Evolutionary conservation across 371 early-diverging fungal species (phyloP).

Genomic region (Capillidium heterosporum): DNA sequence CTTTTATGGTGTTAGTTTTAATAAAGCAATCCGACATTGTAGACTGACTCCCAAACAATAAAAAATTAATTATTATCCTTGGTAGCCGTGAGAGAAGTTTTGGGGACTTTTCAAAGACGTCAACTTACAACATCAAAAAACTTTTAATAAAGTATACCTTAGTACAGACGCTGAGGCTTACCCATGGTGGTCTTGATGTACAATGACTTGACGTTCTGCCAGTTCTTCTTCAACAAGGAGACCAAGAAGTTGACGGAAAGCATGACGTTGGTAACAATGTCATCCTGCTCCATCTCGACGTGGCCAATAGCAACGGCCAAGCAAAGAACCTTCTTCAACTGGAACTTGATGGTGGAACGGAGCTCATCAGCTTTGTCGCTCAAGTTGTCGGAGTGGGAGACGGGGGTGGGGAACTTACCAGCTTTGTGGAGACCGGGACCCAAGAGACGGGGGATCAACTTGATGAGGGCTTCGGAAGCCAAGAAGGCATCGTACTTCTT

Average conservation of each 20-base stretch:
- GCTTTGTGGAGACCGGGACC: constrained; percentile 93
- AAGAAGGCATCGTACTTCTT: constrained; percentile 93
- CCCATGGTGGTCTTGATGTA: constrained; percentile 98
- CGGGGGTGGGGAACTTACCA: constrained; percentile 97
- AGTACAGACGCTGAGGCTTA: constrained; percentile 74
- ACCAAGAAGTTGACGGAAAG: constrained; percentile 95
- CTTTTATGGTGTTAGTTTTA: too few relatives aligned
- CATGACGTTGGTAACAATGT: constrained; percentile 94
- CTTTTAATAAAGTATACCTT: too few relatives aligned
- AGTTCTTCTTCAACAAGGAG: constrained; percentile 96
- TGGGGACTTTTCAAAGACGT: too few relatives aligned
- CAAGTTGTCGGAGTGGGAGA: constrained; percentile 82
- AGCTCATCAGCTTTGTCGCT: constrained; percentile 83
- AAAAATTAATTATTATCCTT: too few relatives aligned
- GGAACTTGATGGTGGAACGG: constrained; percentile 98
- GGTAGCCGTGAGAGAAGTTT: too few relatives aligned
- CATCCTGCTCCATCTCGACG: constrained; percentile 88
- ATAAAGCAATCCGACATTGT: too few relatives aligned
- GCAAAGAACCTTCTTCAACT: constrained; percentile 97
- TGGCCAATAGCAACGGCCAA: constrained; percentile 96
- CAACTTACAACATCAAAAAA: too few relatives aligned
- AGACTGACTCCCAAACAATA: too few relatives aligned
- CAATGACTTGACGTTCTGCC: constrained; percentile 98
- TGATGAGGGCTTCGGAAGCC: constrained; percentile 93
- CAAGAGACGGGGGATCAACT: constrained; percentile 95